Evolutionary conservation across 2,329 filamentous ascomycete species (phyloP).

Genomic region (Apiospora phragmitis): DNA sequence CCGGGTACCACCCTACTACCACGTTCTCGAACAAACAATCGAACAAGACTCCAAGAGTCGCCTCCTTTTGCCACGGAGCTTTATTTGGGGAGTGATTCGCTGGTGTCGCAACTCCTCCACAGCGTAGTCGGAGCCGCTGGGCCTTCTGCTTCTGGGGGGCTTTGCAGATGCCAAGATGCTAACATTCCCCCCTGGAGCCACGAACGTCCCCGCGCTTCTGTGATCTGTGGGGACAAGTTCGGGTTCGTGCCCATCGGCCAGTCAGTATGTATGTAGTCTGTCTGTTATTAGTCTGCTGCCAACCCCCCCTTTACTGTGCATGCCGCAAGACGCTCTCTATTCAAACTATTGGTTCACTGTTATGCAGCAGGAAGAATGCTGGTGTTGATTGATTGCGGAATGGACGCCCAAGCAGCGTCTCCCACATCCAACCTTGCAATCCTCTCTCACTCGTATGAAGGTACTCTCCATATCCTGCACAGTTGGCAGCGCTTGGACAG

Average conservation of each 20-base stretch:
- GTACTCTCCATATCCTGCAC: background rate
- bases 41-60: background rate
- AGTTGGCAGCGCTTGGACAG: background rate
- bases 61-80: background rate
- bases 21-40: background rate
- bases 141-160: background rate
- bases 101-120: background rate
- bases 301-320: background rate
- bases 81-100: background rate
- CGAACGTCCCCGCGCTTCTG: constrained; percentile 5
- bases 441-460: too few species aligned
- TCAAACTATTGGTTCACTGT: too few species aligned
- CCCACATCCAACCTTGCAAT: background rate
- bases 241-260: background rate
- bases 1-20: background rate
- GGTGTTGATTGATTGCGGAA: background rate
- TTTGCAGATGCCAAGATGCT: background rate
- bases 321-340: background rate
- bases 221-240: background rate
- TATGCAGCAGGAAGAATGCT: background rate
- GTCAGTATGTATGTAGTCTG: background rate
- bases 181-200: background rate
- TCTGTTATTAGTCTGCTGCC: background rate
- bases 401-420: background rate
- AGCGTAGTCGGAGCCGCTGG: background rate